phyloP scores from a whole-genome alignment of 352 stramenopile genomes.

The Phytopythium montanum region DNA sequence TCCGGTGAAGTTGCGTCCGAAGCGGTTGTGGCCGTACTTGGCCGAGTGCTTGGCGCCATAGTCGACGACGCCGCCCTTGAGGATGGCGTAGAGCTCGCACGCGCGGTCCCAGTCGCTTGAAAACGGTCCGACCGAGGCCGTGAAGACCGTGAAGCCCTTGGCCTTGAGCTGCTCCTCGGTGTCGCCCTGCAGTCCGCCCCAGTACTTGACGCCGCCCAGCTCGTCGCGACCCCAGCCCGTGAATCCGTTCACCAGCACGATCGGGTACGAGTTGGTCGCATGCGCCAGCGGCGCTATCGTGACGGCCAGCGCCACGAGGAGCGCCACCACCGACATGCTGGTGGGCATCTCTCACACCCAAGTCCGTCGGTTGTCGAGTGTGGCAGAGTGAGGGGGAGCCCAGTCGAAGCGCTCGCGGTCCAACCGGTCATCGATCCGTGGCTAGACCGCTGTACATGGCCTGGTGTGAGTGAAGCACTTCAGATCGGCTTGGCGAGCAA shows the following conservation, averaged over 20 bases:
- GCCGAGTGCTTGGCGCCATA: constrained; percentile 39
- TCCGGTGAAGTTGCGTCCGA: constrained; percentile 38
- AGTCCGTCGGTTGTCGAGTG: not conserved
- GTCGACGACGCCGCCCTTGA: constrained; percentile 47
- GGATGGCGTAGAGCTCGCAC: constrained; percentile 55
- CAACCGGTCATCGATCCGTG: not conserved
- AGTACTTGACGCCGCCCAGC: constrained; percentile 45
- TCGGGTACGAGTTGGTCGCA: constrained; percentile 38
- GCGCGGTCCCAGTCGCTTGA: constrained; percentile 66
- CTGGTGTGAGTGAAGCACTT: not conserved
- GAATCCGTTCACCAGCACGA: constrained; percentile 54
- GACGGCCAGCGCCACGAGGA: not conserved
- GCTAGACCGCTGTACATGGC: not conserved
- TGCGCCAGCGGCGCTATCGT: not conserved
- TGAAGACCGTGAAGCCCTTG: constrained; percentile 44
- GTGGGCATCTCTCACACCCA: not conserved
- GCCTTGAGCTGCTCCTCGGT: constrained; percentile 33
- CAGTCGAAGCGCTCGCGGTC: not conserved
- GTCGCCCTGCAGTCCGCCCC: constrained; percentile 44
- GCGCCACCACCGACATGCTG: not conserved
- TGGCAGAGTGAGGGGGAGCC: not conserved
- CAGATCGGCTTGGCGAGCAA: not conserved
- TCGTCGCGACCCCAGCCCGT: constrained; percentile 39
- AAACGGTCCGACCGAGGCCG: constrained; percentile 44
- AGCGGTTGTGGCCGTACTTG: constrained; percentile 29